Percentiles rank a stretch among this genome's conserved stretches.
Evolutionary conservation across 129 eudicot species (phyloP).

Genomic region (Escallonia rubra): DNA sequence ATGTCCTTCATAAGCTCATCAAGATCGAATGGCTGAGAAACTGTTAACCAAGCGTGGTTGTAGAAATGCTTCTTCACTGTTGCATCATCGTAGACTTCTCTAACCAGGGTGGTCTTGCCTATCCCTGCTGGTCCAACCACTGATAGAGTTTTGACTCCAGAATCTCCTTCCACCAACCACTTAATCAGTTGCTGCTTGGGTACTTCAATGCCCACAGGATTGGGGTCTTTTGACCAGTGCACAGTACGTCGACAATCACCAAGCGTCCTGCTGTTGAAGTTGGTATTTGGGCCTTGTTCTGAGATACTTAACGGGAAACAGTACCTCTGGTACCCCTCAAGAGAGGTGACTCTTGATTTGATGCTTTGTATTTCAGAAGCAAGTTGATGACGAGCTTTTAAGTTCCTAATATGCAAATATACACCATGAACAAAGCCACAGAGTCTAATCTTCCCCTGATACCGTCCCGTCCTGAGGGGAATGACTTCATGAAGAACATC

Average conservation of each 20-base stretch:
- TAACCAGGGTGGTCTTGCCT: slow-evolving; percentile 16
- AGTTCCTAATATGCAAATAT: background rate
- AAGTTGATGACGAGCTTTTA: slow-evolving; percentile 1
- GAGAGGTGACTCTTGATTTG: background rate
- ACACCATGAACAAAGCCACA: background rate
- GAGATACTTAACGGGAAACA: background rate
- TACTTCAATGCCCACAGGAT: slow-evolving; percentile 15
- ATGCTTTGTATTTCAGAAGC: slow-evolving; percentile 5
- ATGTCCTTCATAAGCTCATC: background rate
- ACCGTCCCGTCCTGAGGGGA: background rate
- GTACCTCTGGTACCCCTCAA: background rate
- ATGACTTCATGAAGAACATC: slow-evolving; percentile 26
- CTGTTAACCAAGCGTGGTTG: slow-evolving; percentile 11
- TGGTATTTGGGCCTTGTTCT: slow-evolving; percentile 8
- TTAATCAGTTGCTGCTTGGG: background rate
- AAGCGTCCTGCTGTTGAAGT: background rate
- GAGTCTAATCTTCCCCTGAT: background rate
- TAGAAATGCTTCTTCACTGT: background rate
- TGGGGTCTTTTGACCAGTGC: slow-evolving; percentile 6
- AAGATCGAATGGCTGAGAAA: background rate
- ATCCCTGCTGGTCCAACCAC: slow-evolving; percentile 21
- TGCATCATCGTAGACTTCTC: slow-evolving; percentile 1
- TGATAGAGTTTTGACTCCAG: background rate
- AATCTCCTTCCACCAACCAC: slow-evolving; percentile 1
- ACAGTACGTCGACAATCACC: background rate